Conservation (phyloP, 106 monocot genomes). For the Apostasia ramifera region DNA sequence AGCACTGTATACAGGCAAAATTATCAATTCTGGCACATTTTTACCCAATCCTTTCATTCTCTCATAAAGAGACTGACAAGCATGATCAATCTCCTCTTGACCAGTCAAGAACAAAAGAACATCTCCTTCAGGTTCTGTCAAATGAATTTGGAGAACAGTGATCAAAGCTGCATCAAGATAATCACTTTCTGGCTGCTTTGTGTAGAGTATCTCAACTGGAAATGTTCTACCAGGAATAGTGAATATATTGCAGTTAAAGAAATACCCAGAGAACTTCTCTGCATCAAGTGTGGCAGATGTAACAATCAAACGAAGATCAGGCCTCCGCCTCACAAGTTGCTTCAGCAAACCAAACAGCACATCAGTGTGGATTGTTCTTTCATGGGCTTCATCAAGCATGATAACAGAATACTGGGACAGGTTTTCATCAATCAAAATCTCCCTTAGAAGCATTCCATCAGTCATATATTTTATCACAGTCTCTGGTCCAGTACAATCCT, state of each 20-base stretch:
- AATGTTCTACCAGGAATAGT: constrained; percentile 94
- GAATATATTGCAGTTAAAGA: constrained; percentile 90
- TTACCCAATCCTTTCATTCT: constrained; percentile 93
- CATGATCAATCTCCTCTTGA: constrained; percentile 94
- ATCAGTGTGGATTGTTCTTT: constrained; percentile 91
- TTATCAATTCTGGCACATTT: constrained; percentile 90
- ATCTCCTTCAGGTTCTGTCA: constrained; percentile 95
- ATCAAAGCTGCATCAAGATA: constrained; percentile 93
- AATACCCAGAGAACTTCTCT: constrained; percentile 95
- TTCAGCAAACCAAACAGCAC: constrained; percentile 91
- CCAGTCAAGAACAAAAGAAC: constrained; percentile 90
- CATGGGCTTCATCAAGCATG: constrained; percentile 98
- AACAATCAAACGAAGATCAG: constrained; percentile 78
- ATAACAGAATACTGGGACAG: constrained; percentile 90
- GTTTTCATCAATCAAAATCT: constrained; percentile 85
- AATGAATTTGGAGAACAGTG: constrained; percentile 86
- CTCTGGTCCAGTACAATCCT: constrained; percentile 92
- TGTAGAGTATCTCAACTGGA: constrained; percentile 91
- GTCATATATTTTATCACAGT: constrained; percentile 98
- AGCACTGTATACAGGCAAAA: constrained; percentile 96
- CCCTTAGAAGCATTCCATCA: constrained; percentile 92
- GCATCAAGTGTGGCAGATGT: constrained; percentile 95
- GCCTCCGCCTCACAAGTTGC: constrained; percentile 65
- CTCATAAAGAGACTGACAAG: constrained; percentile 90
- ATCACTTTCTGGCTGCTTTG: constrained; percentile 89